Evolutionary conservation across 148 eudicot species (phyloP).

Genomic region (Spergularia bocconei): DNA sequence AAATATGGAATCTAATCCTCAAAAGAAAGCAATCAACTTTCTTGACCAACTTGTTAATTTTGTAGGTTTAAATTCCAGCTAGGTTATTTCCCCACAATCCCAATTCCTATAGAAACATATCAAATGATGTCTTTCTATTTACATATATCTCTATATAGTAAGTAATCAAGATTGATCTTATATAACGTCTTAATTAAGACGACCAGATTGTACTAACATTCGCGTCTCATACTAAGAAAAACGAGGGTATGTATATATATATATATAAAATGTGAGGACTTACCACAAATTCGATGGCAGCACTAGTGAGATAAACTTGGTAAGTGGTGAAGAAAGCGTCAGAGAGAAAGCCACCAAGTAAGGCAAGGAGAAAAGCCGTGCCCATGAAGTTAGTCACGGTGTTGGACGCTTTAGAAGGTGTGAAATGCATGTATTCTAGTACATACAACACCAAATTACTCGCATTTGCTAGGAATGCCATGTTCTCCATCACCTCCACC

Average conservation of each 20-base stretch:
- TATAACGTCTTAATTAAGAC: too few relatives aligned
- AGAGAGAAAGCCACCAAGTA: constrained; percentile 71
- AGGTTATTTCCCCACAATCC: too few relatives aligned
- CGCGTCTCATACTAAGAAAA: too few relatives aligned
- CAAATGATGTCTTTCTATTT: too few relatives aligned
- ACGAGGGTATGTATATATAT: too few relatives aligned
- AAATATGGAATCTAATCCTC: constrained; percentile 9
- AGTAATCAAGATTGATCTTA: too few relatives aligned
- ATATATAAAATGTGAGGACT: background rate
- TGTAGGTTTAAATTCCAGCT: too few relatives aligned
- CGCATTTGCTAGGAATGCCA: constrained; percentile 77
- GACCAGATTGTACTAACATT: too few relatives aligned
- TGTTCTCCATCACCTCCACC: constrained; percentile 68
- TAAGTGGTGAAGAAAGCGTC: constrained; percentile 67
- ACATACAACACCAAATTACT: constrained; percentile 71
- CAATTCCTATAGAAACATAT: too few relatives aligned
- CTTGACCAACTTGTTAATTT: constrained; percentile 8
- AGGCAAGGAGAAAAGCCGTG: constrained; percentile 69
- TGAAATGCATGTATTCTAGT: constrained; percentile 59
- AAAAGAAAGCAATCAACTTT: background rate
- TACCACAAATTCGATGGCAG: constrained; percentile 61
- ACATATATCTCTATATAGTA: too few relatives aligned
- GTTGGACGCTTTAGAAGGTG: constrained; percentile 50
- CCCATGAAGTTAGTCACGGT: constrained; percentile 84
- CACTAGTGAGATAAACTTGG: constrained; percentile 49